phyloP scores from a whole-genome alignment of 345 rosid species.

The Cardamine occulta region DNA sequence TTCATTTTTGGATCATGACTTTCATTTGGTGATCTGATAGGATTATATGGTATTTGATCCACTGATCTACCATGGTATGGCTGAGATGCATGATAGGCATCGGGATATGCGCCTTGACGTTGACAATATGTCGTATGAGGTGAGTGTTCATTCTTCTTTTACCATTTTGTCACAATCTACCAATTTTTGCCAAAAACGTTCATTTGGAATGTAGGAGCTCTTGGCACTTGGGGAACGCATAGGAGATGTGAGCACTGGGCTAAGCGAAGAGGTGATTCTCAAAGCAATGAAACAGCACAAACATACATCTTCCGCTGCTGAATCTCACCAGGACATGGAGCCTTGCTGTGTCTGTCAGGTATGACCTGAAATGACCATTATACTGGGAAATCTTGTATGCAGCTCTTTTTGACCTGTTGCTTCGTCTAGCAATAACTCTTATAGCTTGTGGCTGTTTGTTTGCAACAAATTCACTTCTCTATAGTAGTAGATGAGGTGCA shows the following conservation, averaged over 20 bases:
- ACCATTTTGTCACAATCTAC: not conserved
- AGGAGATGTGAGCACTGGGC: constrained; percentile 87
- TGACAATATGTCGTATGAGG: constrained; percentile 98
- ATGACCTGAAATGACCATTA: constrained; percentile 20
- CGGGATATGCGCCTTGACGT: constrained; percentile 95
- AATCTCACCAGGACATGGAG: constrained; percentile 55
- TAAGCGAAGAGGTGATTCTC: constrained; percentile 70
- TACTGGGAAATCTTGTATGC: not conserved
- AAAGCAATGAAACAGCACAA: constrained; percentile 60
- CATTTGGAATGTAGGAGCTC: constrained; percentile 56
- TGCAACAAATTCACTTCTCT: not conserved
- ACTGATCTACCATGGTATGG: constrained; percentile 65
- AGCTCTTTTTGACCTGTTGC: not conserved
- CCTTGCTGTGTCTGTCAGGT: constrained; percentile 96
- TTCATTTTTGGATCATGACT: constrained; percentile 10
- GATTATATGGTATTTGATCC: constrained; percentile 87
- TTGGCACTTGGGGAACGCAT: constrained; percentile 88
- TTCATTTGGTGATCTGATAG: constrained; percentile 46
- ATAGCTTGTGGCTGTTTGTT: not conserved
- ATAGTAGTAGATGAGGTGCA: not conserved
- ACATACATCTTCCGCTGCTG: constrained; percentile 35
- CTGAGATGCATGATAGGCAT: constrained; percentile 85
- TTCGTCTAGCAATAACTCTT: not conserved
- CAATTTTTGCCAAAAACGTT: constrained; percentile 18
- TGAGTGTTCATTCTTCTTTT: constrained; percentile 32